Percentiles rank a stretch among this genome's conserved stretches.
phyloP scores from a whole-genome alignment of 2,329 filamentous ascomycete species.

The Akanthomyces lecanii region DNA sequence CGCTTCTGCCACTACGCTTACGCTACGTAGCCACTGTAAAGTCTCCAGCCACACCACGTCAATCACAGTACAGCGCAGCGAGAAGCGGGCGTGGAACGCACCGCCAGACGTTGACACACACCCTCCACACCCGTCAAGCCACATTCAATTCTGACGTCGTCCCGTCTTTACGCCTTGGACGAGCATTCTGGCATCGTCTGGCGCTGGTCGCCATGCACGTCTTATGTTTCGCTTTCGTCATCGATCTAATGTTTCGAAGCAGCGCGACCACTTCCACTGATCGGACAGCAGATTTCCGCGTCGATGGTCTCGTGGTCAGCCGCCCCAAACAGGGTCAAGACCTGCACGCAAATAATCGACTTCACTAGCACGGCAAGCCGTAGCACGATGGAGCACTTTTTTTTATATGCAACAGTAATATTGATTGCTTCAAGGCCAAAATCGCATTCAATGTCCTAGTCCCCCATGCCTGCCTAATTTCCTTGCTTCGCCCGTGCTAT shows the following conservation, averaged over 20 bases:
- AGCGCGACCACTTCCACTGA: neutral
- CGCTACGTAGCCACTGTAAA: neutral
- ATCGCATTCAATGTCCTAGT: neutral
- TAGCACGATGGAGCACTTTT: neutral
- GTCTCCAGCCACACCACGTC: neutral
- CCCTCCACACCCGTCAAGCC: conserved; percentile 11
- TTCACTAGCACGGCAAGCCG: neutral
- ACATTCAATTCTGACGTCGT: conserved; percentile 14
- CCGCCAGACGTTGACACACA: neutral
- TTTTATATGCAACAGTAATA: neutral
- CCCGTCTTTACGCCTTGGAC: neutral
- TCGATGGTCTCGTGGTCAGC: neutral
- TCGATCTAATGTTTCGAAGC: neutral
- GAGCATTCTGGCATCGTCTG: neutral
- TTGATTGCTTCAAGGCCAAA: neutral
- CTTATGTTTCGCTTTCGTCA: neutral
- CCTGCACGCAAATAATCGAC: neutral
- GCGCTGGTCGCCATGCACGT: neutral
- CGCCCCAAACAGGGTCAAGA: too few relatives aligned
- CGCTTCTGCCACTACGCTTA: too few relatives aligned
- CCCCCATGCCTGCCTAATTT: neutral
- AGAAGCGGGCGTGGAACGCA: neutral
- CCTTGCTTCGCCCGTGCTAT: neutral
- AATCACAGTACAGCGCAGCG: neutral
- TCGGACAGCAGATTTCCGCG: neutral